These are phyloP conservation scores for Suillus weaverae DNA, from an alignment of 768 basidiomycete species.

Conservation along the genomic window DNA sequence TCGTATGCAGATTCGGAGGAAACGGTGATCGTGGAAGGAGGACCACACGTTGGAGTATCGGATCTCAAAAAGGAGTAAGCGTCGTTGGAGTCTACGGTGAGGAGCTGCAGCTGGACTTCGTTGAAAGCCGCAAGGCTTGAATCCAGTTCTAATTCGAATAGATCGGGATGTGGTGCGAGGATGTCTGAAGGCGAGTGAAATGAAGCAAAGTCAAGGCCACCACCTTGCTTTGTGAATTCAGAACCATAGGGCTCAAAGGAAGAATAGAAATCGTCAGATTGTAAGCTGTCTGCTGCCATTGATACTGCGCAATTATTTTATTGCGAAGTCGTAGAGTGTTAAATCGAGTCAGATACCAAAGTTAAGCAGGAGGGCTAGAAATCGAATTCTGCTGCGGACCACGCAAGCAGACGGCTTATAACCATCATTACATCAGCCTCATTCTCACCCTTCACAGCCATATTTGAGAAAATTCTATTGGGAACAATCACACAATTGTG, in stretches of 20 bases:
- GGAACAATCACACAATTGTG: not conserved
- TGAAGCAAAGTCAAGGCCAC: slow-evolving; percentile 65
- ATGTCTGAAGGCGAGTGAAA: slow-evolving; percentile 70
- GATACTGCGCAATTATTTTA: slow-evolving; percentile 27
- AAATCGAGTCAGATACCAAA: slow-evolving; percentile 17
- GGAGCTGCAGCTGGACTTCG: slow-evolving; percentile 59
- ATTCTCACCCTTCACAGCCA: slow-evolving; percentile 31
- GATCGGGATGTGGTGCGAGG: slow-evolving; percentile 76
- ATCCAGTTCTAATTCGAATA: slow-evolving; percentile 83
- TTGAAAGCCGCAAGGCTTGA: slow-evolving; percentile 65
- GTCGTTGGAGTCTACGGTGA: slow-evolving; percentile 64
- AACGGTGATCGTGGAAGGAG: slow-evolving; percentile 76
- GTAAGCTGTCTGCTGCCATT: slow-evolving; percentile 33
- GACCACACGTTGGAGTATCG: slow-evolving; percentile 64
- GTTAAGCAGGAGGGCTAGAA: slow-evolving; percentile 14
- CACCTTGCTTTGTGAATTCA: slow-evolving; percentile 39
- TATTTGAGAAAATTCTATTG: slow-evolving; percentile 3
- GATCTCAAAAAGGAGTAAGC: slow-evolving; percentile 64
- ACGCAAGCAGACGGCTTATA: slow-evolving; percentile 35
- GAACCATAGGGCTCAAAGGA: slow-evolving; percentile 37
- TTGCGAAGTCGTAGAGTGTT: slow-evolving; percentile 1
- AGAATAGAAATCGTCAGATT: slow-evolving; percentile 33
- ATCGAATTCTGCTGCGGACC: slow-evolving; percentile 31
- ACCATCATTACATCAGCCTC: slow-evolving; percentile 33
- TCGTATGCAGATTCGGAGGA: slow-evolving; percentile 79